phyloP scores from a whole-genome alignment of 495 filamentous ascomycete genomes.

The Hypoxylon intermedium region DNA sequence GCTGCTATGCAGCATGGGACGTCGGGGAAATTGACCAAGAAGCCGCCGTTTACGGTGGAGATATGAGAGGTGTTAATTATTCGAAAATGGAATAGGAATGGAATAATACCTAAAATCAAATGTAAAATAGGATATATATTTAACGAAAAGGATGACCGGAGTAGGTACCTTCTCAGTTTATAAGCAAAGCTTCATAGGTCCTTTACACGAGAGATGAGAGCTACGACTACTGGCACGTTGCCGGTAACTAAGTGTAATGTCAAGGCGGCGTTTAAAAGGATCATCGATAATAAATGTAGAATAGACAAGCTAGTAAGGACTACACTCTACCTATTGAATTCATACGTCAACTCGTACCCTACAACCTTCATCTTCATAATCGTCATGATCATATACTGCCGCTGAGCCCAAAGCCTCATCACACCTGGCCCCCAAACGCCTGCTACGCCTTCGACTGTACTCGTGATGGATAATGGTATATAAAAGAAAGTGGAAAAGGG shows the following conservation, averaged over 20 bases:
- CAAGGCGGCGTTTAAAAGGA: too few relatives aligned
- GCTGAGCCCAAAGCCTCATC: neutral
- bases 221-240: too few relatives aligned
- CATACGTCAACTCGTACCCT: too few relatives aligned
- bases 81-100: neutral
- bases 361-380: neutral
- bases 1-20: slow-evolving; percentile 75
- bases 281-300: too few relatives aligned
- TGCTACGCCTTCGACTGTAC: neutral
- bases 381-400: slow-evolving; percentile 8
- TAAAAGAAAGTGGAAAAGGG: neutral
- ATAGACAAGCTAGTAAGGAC: too few relatives aligned
- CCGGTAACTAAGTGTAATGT: too few relatives aligned
- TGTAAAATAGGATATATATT: too few relatives aligned
- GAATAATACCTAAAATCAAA: neutral
- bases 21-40: slow-evolving; percentile 69
- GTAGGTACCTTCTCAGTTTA: too few relatives aligned
- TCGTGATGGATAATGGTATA: neutral
- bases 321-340: too few relatives aligned
- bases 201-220: too few relatives aligned
- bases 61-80: slow-evolving; percentile 53
- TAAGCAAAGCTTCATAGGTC: too few relatives aligned
- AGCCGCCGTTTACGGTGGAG: slow-evolving; percentile 53
- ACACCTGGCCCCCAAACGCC: neutral
- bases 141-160: too few relatives aligned